Base-by-base conservation (phyloP, 495 filamentous ascomycete species). In the Acidomyces sp. region DNA sequence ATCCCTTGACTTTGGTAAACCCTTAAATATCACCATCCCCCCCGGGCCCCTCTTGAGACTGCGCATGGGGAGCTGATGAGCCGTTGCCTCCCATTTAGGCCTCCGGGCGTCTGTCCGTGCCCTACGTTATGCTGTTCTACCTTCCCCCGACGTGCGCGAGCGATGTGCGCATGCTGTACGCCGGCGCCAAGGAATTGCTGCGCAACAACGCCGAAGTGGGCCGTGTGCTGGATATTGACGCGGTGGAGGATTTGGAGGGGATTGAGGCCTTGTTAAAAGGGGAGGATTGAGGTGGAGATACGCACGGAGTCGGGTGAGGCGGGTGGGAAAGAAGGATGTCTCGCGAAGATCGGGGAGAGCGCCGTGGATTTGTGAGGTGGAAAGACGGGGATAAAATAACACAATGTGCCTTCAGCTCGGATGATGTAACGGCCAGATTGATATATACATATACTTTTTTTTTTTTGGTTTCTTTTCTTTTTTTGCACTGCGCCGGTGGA, bases 71-170 rank as follows among this genome's bases (percentile, higher is more conserved):
- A 26, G 17, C 15, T 43, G 10, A 31, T 20, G 5, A 17, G 39
- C 28, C 40, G 23, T 5, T 41, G 11, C 38, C 37, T n/a, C n/a
- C n/a, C n/a, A n/a, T n/a, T n/a, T 39, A 80, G 75, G 60, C 65
- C 12, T 76, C 72, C 19, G 79, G 80, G 29, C 64, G 79, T 20
- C 61, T 70, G 16, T 65, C 78, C 0, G 76, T 81, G 19, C 90
- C 88, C 18, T 97, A 96, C 58, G 85, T 94, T 29, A 73, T 97
- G 55, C 64, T 97, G 26, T 93, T 86, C 65, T 94, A 87, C 61
- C 71, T 95, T 34, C 90, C 90, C 13, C 78, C 74, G 32, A 93
- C 87, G 32, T 86, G 82, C 64, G 93, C 90, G 58, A 70, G 66
- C 45, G 79, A 80, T 46, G 60, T 78, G 55, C 76, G 82, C 36